These are phyloP conservation scores for Nigrospora sphaerica DNA, from an alignment of 2,329 filamentous ascomycete genomes.

Conservation along the genomic window DNA sequence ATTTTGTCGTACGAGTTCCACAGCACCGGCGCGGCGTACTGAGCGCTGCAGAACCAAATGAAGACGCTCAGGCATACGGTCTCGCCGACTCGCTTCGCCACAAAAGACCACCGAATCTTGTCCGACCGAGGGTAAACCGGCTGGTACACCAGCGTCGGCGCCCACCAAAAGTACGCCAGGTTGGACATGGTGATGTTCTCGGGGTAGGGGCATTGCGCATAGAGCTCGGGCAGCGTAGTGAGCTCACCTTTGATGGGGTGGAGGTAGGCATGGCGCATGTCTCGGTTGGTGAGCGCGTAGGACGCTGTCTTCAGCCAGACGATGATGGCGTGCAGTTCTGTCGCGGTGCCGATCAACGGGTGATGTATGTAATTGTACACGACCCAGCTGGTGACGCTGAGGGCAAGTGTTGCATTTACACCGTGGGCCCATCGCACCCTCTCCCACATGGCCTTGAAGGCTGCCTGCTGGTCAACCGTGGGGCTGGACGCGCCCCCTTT, in stretches of 20 bases:
- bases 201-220: conserved; percentile 79
- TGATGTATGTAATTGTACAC: conserved; percentile 92
- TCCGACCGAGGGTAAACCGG: conserved; percentile 86
- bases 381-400: conserved; percentile 72
- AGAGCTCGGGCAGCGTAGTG: conserved; percentile 71
- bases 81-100: conserved; percentile 75
- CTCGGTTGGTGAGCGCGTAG: conserved; percentile 93
- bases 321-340: conserved; percentile 85
- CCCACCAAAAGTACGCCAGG: conserved; percentile 95
- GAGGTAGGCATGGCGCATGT: conserved; percentile 84
- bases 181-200: conserved; percentile 84
- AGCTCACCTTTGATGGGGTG: conserved; percentile 64
- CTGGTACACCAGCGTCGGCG: conserved; percentile 92
- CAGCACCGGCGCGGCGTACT: conserved; percentile 88
- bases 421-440: conserved; percentile 74
- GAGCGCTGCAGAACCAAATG: conserved; percentile 91
- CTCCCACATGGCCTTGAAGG: conserved; percentile 71
- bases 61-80: conserved; percentile 72
- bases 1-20: conserved; percentile 88
- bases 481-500: conserved; percentile 44
- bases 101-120: conserved; percentile 79
- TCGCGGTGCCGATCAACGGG: conserved; percentile 85
- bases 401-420: conserved; percentile 74
- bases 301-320: conserved; percentile 96
- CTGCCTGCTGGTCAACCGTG: conserved; percentile 54